Evolutionary conservation across 352 stramenopile genomes (phyloP), one percentile per base, ranked within the genome.

Genomic region (Blastocystis sp.): DNA sequence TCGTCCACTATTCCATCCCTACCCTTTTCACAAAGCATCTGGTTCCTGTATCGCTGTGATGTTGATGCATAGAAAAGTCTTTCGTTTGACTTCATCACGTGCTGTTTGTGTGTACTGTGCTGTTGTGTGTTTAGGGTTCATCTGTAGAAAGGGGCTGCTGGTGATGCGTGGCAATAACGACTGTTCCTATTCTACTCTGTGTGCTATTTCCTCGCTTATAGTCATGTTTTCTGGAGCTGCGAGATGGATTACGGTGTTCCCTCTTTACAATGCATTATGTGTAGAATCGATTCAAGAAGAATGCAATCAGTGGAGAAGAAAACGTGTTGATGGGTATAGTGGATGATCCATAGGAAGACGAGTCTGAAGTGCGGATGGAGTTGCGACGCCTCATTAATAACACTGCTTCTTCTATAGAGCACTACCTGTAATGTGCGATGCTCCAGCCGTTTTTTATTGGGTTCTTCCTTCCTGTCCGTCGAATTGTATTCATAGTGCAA

Each of bases 331-430:
- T 42, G 40, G 40, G 28, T 17, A 10, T 6, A 62, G 3, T 9
- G 28, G 38, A 14, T 79, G 10, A 79, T 64, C 1, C 60, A 0
- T 61, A 79, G 69, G 68, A 59, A 57, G 48, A 79, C 14, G 60
- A 54, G 17, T 34, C 17, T 7, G 48, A 79, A 6, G 60, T 79
- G 57, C 48, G 69, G 40, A 43, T 42, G 60, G 48, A 79, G 60
- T 7, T 79, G 48, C 42, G 69, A 19, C 69, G 48, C 11, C 43
- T 79, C 3, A 79, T 79, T 45, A 64, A 42, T 24, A 62, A 63
- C 60, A 79, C 69, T 43, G 57, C 69, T 40, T 79, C 69, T 40
- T 64, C 69, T 19, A 79, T 79, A 48, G 69, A 79, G 43, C 69
- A 48, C 28, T 79, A 79, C 63, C 38, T 79, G 14, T 79, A 79